Evolutionary conservation across 768 basidiomycete genomes (phyloP), one percentile per base, ranked within the genome.

Genomic region (Pisolithus orientalis): DNA sequence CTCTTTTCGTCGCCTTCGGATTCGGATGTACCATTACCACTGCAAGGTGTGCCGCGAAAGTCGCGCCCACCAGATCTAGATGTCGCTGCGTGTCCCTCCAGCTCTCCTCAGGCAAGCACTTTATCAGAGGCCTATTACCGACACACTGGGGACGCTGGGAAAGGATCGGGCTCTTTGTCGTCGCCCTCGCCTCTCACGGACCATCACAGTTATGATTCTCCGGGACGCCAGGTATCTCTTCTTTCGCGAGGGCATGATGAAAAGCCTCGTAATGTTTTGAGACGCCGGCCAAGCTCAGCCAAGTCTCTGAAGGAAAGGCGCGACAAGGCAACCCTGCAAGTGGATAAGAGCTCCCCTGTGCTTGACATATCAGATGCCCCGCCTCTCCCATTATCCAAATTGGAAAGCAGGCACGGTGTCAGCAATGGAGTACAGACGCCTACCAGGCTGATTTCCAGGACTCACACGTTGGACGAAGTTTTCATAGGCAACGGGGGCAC

Each of bases 381-480:
- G 16, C 39, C 49, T 17, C 49, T 38, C 7, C 38, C 29, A 29
- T 44, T 32, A 8, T 28, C 39, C 3, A 44, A 46, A 13, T 52
- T 49, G 11, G 49, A 50, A 0, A 13, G 29, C 38, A 39, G 9
- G 10, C 51, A 50, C 3, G 49, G 31, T 11, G 39, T 13, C 6
- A 42, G 6, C 25, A 21, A 28, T 6, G 1, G 27, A 4, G 13
- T 53, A 6, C 65, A 78, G 24, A 79, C 79, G 1, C 76, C 79
- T 1, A 76, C 77, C 0, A 68, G 72, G 0, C 73, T 72, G 0
- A 72, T 80, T 34, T 75, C 25, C 25, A 9, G 25, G 25, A 44
- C 25, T 6, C 25, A 27, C 8, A 27, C 27, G 9, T 13, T 6
- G 9, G 21, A 27, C 21, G 52, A 60, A 6, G 56, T 34, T 14